phyloP scores from a whole-genome alignment of 352 stramenopile species.

The Globisporangium mamillatum region DNA sequence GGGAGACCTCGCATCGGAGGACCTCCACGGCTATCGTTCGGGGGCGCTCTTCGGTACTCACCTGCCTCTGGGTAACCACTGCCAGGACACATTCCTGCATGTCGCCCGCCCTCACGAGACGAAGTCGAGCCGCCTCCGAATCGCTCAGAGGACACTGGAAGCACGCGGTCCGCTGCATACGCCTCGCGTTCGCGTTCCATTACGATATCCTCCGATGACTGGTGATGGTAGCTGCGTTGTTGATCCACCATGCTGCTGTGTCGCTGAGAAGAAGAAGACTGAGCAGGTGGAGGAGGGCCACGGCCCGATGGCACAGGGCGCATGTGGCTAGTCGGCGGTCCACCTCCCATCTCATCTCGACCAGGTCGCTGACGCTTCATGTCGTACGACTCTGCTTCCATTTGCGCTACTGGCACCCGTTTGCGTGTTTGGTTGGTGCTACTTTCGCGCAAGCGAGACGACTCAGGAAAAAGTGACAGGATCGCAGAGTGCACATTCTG shows the following conservation, averaged over 20 bases:
- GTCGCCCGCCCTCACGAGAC: neutral
- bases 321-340: slow-evolving; percentile 6
- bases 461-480: slow-evolving; percentile 57
- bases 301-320: neutral
- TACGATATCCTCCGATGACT: slow-evolving; percentile 6
- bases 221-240: neutral
- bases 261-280: slow-evolving; percentile 1
- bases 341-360: slow-evolving; percentile 9
- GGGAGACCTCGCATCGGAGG: neutral
- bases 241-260: neutral
- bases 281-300: neutral
- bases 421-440: slow-evolving; percentile 18
- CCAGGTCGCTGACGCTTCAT: slow-evolving; percentile 29
- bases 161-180: slow-evolving; percentile 9
- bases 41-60: slow-evolving; percentile 8
- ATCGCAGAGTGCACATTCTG: slow-evolving; percentile 72
- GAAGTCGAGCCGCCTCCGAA: neutral
- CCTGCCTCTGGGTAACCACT: neutral
- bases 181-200: slow-evolving; percentile 11
- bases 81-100: neutral
- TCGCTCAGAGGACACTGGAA: neutral
- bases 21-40: neutral
- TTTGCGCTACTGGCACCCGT: slow-evolving; percentile 12
- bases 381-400: slow-evolving; percentile 23
- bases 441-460: slow-evolving; percentile 4